Evolutionary conservation across 2,329 filamentous ascomycete genomes (phyloP).

Genomic region (Rutstroemia sp.): DNA sequence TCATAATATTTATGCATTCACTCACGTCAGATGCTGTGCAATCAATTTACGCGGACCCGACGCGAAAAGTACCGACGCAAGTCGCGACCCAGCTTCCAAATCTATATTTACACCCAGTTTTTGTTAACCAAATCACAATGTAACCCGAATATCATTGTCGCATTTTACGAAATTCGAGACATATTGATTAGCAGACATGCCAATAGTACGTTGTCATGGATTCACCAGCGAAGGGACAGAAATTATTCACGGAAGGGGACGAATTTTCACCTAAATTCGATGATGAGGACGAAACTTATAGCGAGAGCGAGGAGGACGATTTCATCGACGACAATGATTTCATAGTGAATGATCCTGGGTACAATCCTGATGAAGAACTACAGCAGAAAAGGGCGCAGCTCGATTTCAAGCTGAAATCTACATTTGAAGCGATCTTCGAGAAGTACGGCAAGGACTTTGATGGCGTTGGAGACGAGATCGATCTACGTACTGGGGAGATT

Average conservation of each 20-base stretch:
- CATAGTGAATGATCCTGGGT: constrained; percentile 24
- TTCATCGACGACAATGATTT: constrained; percentile 12
- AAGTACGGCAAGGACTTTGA: constrained; percentile 83
- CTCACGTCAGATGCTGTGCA: neutral
- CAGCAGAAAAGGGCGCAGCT: constrained; percentile 57
- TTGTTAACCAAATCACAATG: neutral
- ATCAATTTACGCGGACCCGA: constrained; percentile 4
- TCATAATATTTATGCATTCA: neutral
- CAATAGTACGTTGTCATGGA: constrained; percentile 39
- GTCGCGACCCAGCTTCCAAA: neutral
- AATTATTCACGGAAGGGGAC: constrained; percentile 36
- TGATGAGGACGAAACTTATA: constrained; percentile 10
- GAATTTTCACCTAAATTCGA: constrained; percentile 15
- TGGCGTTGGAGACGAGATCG: constrained; percentile 81
- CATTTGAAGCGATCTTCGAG: constrained; percentile 80
- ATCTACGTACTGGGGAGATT: constrained; percentile 71
- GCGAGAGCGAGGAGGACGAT: constrained; percentile 12
- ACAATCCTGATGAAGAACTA: constrained; percentile 49
- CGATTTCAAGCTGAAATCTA: constrained; percentile 67
- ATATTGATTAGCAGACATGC: neutral
- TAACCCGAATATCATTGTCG: too few species aligned
- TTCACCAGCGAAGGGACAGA: constrained; percentile 51
- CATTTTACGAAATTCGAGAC: too few species aligned
- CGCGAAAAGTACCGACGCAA: neutral
- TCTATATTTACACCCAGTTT: neutral